Evolutionary conservation across 305 asterid species (phyloP), one percentile per base, ranked within the genome.

Genomic region (Fraxinus latifolia): DNA sequence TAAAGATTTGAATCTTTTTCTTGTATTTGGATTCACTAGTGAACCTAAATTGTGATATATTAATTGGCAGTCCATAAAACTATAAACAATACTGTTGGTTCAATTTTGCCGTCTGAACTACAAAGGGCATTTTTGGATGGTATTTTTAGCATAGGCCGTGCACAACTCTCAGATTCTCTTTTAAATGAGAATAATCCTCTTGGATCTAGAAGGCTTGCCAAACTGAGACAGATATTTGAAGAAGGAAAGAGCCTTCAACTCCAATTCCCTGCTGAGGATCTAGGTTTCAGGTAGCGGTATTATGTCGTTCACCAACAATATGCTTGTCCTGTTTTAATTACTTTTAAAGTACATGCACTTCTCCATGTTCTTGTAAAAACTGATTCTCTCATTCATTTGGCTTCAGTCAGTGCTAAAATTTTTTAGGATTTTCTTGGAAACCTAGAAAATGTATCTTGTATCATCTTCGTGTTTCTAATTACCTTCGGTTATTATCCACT

Each of bases 171-270:
- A 67, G 89, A 88, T 79, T 86, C 89, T 79, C 83, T 95, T 78
- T 88, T 94, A 84, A 94, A 92, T 82, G 97, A 92, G 83, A 93
- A 84, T 39, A 95, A 95, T 86, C 97, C 95, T 25, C 86, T 95
- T 74, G 98, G 99, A 83, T 93, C 93, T 80, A 90, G 89, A 78
- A 89, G 99, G 88, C 96, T 95, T 77, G 87, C 95, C n/a, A 94
- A 86, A 86, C 86, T 94, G 77, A 87, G 88, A 82, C 87, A 83
- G 83, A 92, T 94, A 78, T 91, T 95, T 79, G 93, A 91, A 81
- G 96, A 88, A 85, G 99, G 99, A 80, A 93, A 92, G 86, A 94
- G 97, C 90, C 99, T 95, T 86, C 98, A 94, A 81, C 99, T 95
- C 76, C 99, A 95, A 86, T 95, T 95, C 85, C 99, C 97, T 36